Evolutionary conservation across 75 land plant species (phyloP).

Genomic region (Pinus albicaulis): DNA sequence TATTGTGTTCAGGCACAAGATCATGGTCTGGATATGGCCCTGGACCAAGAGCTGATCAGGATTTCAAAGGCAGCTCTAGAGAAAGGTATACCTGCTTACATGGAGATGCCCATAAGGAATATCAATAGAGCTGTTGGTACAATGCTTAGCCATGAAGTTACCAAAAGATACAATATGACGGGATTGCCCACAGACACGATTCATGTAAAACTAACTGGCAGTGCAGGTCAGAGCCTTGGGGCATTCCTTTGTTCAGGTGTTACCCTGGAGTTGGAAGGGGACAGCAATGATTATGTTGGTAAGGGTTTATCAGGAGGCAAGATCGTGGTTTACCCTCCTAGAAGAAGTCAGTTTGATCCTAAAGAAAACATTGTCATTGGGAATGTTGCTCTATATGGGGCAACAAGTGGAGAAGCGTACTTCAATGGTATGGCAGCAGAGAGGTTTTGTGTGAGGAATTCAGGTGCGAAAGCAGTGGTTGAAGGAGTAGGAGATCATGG

Average conservation of each 20-base stretch:
- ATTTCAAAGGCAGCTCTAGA: constrained; percentile 73
- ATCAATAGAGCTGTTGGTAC: constrained; percentile 97
- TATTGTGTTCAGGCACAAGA: constrained; percentile 91
- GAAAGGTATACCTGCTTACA: constrained; percentile 68
- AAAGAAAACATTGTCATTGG: constrained; percentile 98
- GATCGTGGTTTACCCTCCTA: constrained; percentile 93
- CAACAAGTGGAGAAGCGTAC: constrained; percentile 95
- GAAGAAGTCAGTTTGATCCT: constrained; percentile 81
- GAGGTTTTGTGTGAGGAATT: constrained; percentile 95
- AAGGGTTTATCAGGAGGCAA: constrained; percentile 99
- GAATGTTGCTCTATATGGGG: constrained; percentile 98
- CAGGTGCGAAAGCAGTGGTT: constrained; percentile 97
- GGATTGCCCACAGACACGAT: constrained; percentile 89
- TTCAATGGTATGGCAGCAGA: constrained; percentile 99
- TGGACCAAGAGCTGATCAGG: constrained; percentile 74
- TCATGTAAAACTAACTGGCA: constrained; percentile 82
- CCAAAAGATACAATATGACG: constrained; percentile 69
- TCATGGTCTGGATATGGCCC: constrained; percentile 89
- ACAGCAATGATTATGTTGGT: constrained; percentile 99
- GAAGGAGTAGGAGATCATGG: constrained; percentile 99
- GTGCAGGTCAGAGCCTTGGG: constrained; percentile 98
- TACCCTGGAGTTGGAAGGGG: constrained; percentile 96
- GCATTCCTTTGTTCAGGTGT: constrained; percentile 97
- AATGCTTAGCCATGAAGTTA: constrained; percentile 98
- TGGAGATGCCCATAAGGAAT: constrained; percentile 77